phyloP scores from a whole-genome alignment of 2,329 filamentous ascomycete species.

The Aspergillus viridinutans region DNA sequence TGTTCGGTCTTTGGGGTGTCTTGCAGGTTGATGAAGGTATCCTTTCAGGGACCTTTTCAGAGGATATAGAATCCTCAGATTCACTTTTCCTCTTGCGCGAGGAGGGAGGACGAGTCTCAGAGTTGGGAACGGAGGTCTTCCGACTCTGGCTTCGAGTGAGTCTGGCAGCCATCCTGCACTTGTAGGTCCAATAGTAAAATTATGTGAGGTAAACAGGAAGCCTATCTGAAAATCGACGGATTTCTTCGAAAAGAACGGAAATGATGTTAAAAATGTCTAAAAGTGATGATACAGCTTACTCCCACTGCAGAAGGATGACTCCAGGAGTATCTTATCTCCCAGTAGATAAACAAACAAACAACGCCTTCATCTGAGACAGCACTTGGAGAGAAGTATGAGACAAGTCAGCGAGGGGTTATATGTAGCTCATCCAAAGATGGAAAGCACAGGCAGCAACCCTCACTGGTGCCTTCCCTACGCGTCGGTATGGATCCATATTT shows the following conservation, averaged over 20 bases:
- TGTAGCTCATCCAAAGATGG: background rate
- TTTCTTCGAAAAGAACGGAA: background rate
- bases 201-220: background rate
- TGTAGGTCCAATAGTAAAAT: background rate
- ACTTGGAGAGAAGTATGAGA: background rate
- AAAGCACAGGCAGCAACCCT: background rate
- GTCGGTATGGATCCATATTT: background rate
- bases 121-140: constrained; percentile 13
- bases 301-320: background rate
- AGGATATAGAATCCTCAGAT: background rate
- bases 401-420: background rate
- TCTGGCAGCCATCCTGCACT: constrained; percentile 16
- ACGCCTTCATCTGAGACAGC: background rate
- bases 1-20: constrained; percentile 34
- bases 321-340: background rate
- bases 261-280: background rate
- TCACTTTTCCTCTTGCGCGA: constrained; percentile 3
- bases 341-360: background rate
- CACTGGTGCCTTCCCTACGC: background rate
- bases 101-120: constrained; percentile 4
- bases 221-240: background rate
- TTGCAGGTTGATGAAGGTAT: constrained; percentile 3
- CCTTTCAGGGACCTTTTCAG: background rate
- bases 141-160: constrained; percentile 17
- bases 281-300: background rate